A percentile compares a stretch with the other conserved stretches of the same genome.
Conservation (phyloP, 2,329 filamentous ascomycete species). For the Penicillium psychrosexuale region DNA sequence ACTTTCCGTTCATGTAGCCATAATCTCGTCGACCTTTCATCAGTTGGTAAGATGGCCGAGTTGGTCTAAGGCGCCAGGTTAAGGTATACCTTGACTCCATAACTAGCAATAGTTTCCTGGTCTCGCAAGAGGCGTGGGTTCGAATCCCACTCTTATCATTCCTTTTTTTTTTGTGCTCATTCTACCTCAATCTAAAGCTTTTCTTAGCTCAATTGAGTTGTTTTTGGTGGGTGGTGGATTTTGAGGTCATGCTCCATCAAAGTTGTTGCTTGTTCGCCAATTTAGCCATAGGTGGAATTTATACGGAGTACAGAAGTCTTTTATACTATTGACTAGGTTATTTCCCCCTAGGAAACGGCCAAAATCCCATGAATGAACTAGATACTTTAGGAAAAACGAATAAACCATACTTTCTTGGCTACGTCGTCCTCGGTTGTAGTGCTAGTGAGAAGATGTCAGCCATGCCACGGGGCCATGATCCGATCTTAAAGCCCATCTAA, state of each 20-base stretch:
- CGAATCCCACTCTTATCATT: constrained; percentile 12
- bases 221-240: neutral
- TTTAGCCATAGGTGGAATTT: neutral
- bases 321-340: neutral
- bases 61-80: constrained; percentile 38
- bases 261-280: neutral
- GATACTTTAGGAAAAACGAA: neutral
- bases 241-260: neutral
- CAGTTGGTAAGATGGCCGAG: constrained; percentile 35
- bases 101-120: constrained; percentile 12
- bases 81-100: constrained; percentile 30
- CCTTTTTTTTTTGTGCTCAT: neutral
- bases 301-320: neutral
- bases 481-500: neutral
- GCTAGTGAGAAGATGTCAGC: no score
- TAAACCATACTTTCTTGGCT: no score
- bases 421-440: neutral
- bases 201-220: neutral
- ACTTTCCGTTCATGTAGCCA: neutral
- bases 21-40: neutral
- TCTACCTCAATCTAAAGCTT: neutral
- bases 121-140: constrained; percentile 12
- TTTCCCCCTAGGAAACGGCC: neutral
- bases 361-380: neutral
- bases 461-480: no score